Conservation (phyloP, 176 grass and related monocot genomes). For the Alloteropsis semialata region DNA sequence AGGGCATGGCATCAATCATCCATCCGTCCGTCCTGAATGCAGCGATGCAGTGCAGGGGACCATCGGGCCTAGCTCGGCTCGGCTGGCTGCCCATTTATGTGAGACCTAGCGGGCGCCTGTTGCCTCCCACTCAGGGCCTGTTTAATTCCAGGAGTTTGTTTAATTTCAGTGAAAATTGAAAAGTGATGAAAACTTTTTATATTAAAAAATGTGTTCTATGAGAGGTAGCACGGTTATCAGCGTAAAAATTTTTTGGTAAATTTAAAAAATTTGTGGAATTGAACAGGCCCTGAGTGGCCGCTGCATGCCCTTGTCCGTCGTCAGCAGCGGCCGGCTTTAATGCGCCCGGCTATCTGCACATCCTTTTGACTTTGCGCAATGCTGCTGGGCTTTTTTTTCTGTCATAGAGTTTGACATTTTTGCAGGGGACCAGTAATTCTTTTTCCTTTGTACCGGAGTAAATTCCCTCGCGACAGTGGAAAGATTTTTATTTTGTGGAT, state of each 20-base stretch:
- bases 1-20: constrained; percentile 16
- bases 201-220: too few species aligned
- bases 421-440: background rate
- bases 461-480: too few species aligned
- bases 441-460: too few species aligned
- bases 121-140: too few species aligned
- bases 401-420: background rate
- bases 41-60: background rate
- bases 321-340: background rate
- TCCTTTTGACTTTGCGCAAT: constrained; percentile 5
- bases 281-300: too few species aligned
- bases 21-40: background rate
- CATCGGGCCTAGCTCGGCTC: background rate
- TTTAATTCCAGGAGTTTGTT: too few species aligned
- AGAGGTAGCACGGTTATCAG: too few species aligned
- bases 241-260: too few species aligned
- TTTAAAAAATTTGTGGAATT: too few species aligned
- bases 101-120: background rate
- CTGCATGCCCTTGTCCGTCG: background rate
- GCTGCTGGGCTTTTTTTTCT: background rate
- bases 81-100: constrained; percentile 23
- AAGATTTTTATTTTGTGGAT: too few species aligned
- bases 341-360: background rate
- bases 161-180: too few species aligned
- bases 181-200: too few species aligned